Base-by-base conservation (phyloP, 1,284 basidiomycete genomes). In the Pyrrhoderma noxium region DNA sequence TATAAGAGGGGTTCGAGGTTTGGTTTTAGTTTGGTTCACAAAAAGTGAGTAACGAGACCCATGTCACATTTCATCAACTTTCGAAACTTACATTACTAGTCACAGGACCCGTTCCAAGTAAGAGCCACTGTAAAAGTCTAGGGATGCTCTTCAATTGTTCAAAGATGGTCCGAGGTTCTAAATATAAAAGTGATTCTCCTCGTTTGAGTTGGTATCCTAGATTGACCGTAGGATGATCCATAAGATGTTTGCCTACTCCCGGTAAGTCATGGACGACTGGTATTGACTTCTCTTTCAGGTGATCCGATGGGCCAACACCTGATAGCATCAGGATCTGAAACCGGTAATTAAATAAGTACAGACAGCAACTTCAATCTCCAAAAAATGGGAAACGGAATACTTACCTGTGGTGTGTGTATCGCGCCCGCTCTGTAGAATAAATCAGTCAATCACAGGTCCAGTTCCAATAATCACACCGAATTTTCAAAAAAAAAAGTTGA, bases 311-410 rank as follows among this genome's bases (percentile, higher is more conserved):
- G 0, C 85, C 85, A 19, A 87, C 63, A 3, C 86, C 86, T 14
- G 81, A 84, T 31, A 86, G 70, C 70, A 87, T 74, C 11, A 91
- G 72, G 38, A 89, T 75, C 70, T 89, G 61, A 8, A 63, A 62
- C 27, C 27, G 27, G 27, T 31, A n/a, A n/a, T n/a, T n/a, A n/a
- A n/a, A n/a, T n/a, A n/a, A n/a, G n/a, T n/a, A n/a, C n/a, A n/a
- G n/a, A n/a, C n/a, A n/a, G n/a, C n/a, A n/a, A n/a, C n/a, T n/a
- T n/a, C n/a, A n/a, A n/a, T n/a, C n/a, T n/a, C n/a, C n/a, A n/a
- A n/a, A n/a, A n/a, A n/a, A n/a, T n/a, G n/a, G n/a, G n/a, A n/a
- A n/a, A n/a, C n/a, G n/a, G n/a, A n/a, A 8, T 18, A 42, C 52
- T n/a, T 18, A 52, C 53, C 3, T 55, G 57, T 7, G 60, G 60